Conservation (phyloP, 2,329 filamentous ascomycete species). For the Pseudonectria buxi region DNA sequence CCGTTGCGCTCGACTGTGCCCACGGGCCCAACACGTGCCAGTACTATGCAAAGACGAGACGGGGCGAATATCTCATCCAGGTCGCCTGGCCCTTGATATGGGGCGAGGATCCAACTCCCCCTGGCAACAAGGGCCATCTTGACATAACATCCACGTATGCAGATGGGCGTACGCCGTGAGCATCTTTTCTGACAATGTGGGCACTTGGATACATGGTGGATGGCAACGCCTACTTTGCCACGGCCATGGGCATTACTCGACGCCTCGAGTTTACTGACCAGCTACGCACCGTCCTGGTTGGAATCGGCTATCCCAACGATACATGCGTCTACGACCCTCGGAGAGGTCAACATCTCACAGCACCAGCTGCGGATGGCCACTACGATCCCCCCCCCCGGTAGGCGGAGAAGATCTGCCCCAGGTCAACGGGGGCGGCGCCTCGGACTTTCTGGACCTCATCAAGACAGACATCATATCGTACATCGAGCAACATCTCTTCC, state of each 20-base stretch:
- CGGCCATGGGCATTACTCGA: conserved; percentile 24
- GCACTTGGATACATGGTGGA: conserved; percentile 26
- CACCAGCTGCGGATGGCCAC: conserved; percentile 13
- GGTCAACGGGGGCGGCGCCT: conserved; percentile 33
- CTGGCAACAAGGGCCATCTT: conserved; percentile 11
- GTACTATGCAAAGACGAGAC: conserved; percentile 17
- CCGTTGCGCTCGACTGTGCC: conserved; percentile 10
- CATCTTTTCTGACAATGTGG: not conserved
- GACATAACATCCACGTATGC: conserved; percentile 21
- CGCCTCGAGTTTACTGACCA: conserved; percentile 20
- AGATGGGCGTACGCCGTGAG: conserved; percentile 4
- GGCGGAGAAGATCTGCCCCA: conserved; percentile 18
- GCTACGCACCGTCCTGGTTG: conserved; percentile 24
- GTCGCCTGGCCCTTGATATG: conserved; percentile 25
- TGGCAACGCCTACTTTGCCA: conserved; percentile 30
- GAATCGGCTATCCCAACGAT: conserved; percentile 25
- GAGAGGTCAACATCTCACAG: conserved; percentile 25
- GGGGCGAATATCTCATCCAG: conserved; percentile 26
- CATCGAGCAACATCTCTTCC: conserved; percentile 20
- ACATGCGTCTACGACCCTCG: conserved; percentile 24
- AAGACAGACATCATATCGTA: conserved; percentile 31
- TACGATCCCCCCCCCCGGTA: conserved; percentile 21
- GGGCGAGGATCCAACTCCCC: conserved; percentile 17
- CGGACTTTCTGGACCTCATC: conserved; percentile 38
- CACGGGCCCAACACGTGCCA: conserved; percentile 22